These are phyloP conservation scores for Russula lepida DNA, from an alignment of 768 basidiomycete species.

Conservation along the genomic window DNA sequence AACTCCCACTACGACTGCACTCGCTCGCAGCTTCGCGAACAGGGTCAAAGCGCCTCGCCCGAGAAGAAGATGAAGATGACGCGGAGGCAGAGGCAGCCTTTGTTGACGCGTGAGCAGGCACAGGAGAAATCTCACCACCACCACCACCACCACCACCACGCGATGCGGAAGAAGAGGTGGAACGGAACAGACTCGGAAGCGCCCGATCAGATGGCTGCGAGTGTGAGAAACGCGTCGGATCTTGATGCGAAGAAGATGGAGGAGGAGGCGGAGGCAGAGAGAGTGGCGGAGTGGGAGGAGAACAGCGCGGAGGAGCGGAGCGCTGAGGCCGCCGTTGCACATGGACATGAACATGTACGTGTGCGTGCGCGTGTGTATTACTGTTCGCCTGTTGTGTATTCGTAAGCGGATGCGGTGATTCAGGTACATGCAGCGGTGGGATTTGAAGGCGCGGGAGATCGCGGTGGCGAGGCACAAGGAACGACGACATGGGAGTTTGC, in stretches of 20 bases:
- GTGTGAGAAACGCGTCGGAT: not conserved
- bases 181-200: not conserved
- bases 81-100: not conserved
- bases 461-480: constrained; percentile 6
- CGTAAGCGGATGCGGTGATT: not conserved
- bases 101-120: not conserved
- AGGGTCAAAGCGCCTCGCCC: constrained; percentile 21
- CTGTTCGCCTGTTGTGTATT: not conserved
- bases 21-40: constrained; percentile 22
- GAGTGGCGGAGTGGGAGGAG: not conserved
- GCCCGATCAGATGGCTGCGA: not conserved
- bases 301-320: not conserved
- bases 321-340: not conserved
- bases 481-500: constrained; percentile 3
- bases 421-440: constrained; percentile 13
- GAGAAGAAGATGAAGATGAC: not conserved
- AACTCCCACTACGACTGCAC: constrained; percentile 6
- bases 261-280: not conserved
- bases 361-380: not conserved
- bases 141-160: not conserved
- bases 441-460: constrained; percentile 14
- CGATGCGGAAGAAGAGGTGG: not conserved
- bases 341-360: not conserved
- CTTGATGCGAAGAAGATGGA: not conserved
- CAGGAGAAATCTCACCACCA: not conserved